Evolutionary conservation across 176 grass and related monocot genomes (phyloP), one percentile per base, ranked within the genome.

Genomic region (Ensete ventricosum): DNA sequence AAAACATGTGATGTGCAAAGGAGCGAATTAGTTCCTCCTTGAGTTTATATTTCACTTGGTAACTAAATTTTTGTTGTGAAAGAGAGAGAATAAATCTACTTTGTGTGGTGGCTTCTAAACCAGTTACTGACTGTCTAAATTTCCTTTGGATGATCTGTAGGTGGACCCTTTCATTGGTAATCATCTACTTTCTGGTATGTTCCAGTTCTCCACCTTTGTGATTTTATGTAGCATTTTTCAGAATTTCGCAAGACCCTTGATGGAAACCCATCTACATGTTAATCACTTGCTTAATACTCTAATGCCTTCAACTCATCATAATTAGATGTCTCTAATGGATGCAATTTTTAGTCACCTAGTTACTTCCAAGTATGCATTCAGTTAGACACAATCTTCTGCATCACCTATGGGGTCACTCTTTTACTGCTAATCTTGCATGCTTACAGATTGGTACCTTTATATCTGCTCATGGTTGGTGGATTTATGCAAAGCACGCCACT

Each of bases 401-500:
- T 72, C 11, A 49, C 67, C 26, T 19, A 17, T 49, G 14, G 14
- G 10, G 10, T 24, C 12, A n/a, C 70, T 72, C 10, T 10, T 54
- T 27, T 73, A 16, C 12, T 21, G 2, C 1, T 9, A 27, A 55
- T 73, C 25, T 78, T 20, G 11, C 24, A 14, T 54, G 21, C 11
- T 9, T 55, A 20, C 52, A 78, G 76, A 78, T 78, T 78, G 76
- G 64, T 24, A 78, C 48, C 7, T 22, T 67, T 21, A 43, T 78
- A 19, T 78, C 76, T 55, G 76, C 76, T 43, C 76, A 68, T 69
- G 76, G 76, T n/a, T 78, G 76, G 52, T 78, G 76, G 76, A 78
- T 53, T 22, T 78, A 43, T 29, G 14, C 8, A 67, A 78, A 78
- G 16, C 9, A 16, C 43, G 51, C 62, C 12, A 43, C 64, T 54